Evolutionary conservation across 2,329 filamentous ascomycete genomes (phyloP).

Genomic region (Alternaria brassicae): DNA sequence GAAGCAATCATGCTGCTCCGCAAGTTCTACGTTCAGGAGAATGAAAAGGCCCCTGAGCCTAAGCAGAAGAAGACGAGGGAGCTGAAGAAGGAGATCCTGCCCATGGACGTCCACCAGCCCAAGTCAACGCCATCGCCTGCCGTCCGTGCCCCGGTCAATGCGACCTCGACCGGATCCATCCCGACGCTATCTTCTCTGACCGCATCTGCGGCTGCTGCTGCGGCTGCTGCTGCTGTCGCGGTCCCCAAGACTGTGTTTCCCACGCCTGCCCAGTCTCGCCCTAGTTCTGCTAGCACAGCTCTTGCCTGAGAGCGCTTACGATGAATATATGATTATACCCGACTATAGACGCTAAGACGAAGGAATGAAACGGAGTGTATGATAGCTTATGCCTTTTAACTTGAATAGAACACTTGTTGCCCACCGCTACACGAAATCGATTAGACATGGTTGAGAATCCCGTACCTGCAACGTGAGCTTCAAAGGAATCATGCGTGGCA

Average conservation of each 20-base stretch:
- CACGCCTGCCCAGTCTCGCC: neutral
- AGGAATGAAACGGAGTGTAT: conserved; percentile 4
- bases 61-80: conserved; percentile 69
- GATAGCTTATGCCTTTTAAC: conserved; percentile 6
- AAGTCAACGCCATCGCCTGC: conserved; percentile 38
- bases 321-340: conserved; percentile 8
- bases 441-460: neutral
- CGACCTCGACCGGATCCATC: conserved; percentile 7
- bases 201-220: conserved; percentile 6
- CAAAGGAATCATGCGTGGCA: neutral
- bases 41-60: conserved; percentile 77
- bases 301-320: conserved; percentile 1
- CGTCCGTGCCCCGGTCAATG: conserved; percentile 9
- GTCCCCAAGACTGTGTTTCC: conserved; percentile 5
- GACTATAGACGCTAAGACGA: neutral
- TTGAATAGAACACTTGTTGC: neutral
- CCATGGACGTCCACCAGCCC: conserved; percentile 52
- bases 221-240: neutral
- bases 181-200: conserved; percentile 13
- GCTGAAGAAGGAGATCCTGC: conserved; percentile 65
- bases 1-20: conserved; percentile 92
- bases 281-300: conserved; percentile 7
- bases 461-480: neutral
- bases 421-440: neutral
- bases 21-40: conserved; percentile 97